These are phyloP conservation scores for Mollisia scopiformis DNA, from an alignment of 2,329 filamentous ascomycete genomes.

Conservation along the genomic window DNA sequence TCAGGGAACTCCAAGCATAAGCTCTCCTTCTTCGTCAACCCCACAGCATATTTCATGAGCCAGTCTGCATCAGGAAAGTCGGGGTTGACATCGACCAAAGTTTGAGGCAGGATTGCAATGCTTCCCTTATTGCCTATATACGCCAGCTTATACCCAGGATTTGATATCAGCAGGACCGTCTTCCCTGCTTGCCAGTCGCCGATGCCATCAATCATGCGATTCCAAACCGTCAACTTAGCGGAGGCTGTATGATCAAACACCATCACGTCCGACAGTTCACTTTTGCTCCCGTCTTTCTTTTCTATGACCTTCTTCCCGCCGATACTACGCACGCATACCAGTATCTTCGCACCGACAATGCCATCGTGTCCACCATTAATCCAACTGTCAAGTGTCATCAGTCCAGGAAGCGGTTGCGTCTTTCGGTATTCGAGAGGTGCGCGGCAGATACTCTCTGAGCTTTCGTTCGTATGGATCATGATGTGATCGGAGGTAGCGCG, in stretches of 20 bases:
- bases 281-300: constrained; percentile 44
- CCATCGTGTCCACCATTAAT: constrained; percentile 55
- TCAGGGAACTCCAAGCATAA: constrained; percentile 52
- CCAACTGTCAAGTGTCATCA: constrained; percentile 61
- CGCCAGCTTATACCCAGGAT: constrained; percentile 32
- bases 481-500: constrained; percentile 56
- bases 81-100: constrained; percentile 60
- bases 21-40: constrained; percentile 51
- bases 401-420: constrained; percentile 42
- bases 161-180: constrained; percentile 52
- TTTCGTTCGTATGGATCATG: constrained; percentile 52
- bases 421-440: constrained; percentile 48
- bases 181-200: constrained; percentile 48
- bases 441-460: constrained; percentile 46
- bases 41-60: constrained; percentile 52
- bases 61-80: constrained; percentile 54
- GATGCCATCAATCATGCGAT: constrained; percentile 48
- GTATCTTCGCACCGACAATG: constrained; percentile 50
- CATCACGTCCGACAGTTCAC: constrained; percentile 51
- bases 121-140: constrained; percentile 27
- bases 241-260: constrained; percentile 62
- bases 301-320: constrained; percentile 54
- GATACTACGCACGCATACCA: constrained; percentile 61
- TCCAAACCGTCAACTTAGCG: constrained; percentile 57
- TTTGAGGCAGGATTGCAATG: constrained; percentile 41